Base-by-base conservation (phyloP, 345 rosid species). In the Iberis pinnata region DNA sequence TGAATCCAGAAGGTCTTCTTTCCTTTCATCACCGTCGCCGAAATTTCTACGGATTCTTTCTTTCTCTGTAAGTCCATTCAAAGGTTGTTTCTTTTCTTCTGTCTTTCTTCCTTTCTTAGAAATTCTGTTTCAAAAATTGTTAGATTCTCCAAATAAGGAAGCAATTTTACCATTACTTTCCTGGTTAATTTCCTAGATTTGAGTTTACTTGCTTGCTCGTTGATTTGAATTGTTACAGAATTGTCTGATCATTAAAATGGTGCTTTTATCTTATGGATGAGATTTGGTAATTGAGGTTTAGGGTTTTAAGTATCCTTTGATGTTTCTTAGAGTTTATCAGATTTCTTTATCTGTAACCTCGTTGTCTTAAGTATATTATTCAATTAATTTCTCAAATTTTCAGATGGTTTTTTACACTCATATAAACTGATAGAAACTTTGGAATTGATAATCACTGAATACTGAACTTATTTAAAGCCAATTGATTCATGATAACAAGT, bases 1-100 rank as follows among this genome's bases (percentile, higher is more conserved):
- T 52, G 52, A 61, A 29, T 38, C 58, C 35, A 14, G 12, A 33
- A 46, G 61, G 12, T 65, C 59, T 58, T 32, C 8, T 9, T 29
- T 29, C 8, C 8, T 29, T 3, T 32, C 50, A 10, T 24, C 2
- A 31, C 44, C 51, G 22, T 56, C 57, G 50, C 49, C 37, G 27
- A 39, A 5, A 37, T 35, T 46, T 12, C 12, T 42, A 16, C 38
- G 1, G 37, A 22, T 22, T 26, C 38, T 22, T 53, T 53, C 11
- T 8, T 53, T 36, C 29, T 45, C 51, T 32, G 13, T 14, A 8
- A 46, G 20, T 20, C 14, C 32, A 18, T 24, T 39, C 35, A 32
- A 53, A 67, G 71, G 67, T 60, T 12, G 0, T 12, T 14, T 19
- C 17, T 29, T 25, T 2, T 6, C 10, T 6, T 3, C 12, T n/a